Evolutionary conservation across 2,329 filamentous ascomycete genomes (phyloP).

Genomic region (Cordyceps cicadae): DNA sequence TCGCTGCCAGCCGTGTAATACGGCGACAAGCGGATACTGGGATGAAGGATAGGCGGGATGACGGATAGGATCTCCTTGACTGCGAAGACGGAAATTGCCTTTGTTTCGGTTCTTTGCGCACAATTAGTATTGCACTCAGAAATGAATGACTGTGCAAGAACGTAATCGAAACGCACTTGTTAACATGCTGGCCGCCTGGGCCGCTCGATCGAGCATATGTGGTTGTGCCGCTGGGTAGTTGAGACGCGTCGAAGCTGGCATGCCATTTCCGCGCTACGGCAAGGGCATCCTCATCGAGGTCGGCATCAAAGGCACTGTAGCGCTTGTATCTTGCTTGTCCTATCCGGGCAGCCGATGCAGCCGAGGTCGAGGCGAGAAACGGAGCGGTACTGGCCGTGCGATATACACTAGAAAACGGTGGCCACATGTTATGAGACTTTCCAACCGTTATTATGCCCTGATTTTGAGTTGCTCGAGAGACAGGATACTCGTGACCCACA

Average conservation of each 20-base stretch:
- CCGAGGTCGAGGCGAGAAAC: neutral
- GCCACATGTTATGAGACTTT: neutral
- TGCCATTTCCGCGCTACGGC: slow-evolving; percentile 45
- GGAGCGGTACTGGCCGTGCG: neutral
- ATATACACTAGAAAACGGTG: neutral
- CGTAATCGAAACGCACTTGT: slow-evolving; percentile 38
- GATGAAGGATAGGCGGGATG: slow-evolving; percentile 41
- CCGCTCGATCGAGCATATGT: slow-evolving; percentile 51
- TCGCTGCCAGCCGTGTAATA: slow-evolving; percentile 47
- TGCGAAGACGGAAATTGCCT: slow-evolving; percentile 47
- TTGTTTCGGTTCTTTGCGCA: slow-evolving; percentile 45
- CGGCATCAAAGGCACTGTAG: slow-evolving; percentile 41
- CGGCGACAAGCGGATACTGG: slow-evolving; percentile 39
- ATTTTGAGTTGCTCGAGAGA: too few relatives aligned
- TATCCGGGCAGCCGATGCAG: neutral
- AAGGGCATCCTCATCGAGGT: slow-evolving; percentile 42
- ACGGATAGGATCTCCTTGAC: slow-evolving; percentile 36
- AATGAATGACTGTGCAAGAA: neutral
- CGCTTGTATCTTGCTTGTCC: slow-evolving; percentile 21
- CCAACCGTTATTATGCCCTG: too few relatives aligned
- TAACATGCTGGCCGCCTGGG: slow-evolving; percentile 54
- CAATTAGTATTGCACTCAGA: slow-evolving; percentile 31
- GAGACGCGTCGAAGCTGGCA: slow-evolving; percentile 32
- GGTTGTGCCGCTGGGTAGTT: slow-evolving; percentile 43
- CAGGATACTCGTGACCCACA: too few relatives aligned